These are phyloP conservation scores for Exidia glandulosa DNA, from an alignment of 768 basidiomycete genomes.

Conservation along the genomic window DNA sequence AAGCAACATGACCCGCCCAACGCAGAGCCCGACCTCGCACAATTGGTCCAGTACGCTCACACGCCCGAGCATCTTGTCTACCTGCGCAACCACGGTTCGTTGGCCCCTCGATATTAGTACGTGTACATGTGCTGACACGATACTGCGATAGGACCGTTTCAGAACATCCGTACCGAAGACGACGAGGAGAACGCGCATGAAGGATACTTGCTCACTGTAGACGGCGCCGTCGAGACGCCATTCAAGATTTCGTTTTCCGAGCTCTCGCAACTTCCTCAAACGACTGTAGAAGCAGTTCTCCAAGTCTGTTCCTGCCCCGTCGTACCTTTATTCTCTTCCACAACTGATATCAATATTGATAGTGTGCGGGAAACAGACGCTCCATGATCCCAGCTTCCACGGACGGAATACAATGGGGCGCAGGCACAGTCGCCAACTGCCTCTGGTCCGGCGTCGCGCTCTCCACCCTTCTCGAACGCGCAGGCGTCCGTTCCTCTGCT, in stretches of 20 bases:
- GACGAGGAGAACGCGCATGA: conserved; percentile 11
- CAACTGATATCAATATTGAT: not conserved
- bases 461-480: conserved; percentile 40
- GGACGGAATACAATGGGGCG: conserved; percentile 50
- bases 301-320: conserved; percentile 29
- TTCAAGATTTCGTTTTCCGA: conserved; percentile 15
- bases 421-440: conserved; percentile 61
- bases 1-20: conserved; percentile 45
- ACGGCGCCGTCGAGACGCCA: conserved; percentile 13
- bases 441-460: conserved; percentile 54
- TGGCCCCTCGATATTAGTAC: too few relatives aligned
- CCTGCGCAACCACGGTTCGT: conserved; percentile 57
- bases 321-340: not conserved
- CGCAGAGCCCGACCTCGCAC: conserved; percentile 49
- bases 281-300: conserved; percentile 38
- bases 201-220: conserved; percentile 17
- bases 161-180: conserved; percentile 16
- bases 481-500: conserved; percentile 23
- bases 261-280: conserved; percentile 12
- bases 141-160: conserved; percentile 21
- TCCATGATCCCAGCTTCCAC: conserved; percentile 34
- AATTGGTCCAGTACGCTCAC: conserved; percentile 42
- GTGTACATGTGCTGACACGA: conserved; percentile 27
- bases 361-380: conserved; percentile 60
- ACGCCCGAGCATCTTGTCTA: conserved; percentile 60